These are phyloP conservation scores for Chytriomyces confervae DNA, from an alignment of 192 early-diverging fungal genomes.

Conservation along the genomic window DNA sequence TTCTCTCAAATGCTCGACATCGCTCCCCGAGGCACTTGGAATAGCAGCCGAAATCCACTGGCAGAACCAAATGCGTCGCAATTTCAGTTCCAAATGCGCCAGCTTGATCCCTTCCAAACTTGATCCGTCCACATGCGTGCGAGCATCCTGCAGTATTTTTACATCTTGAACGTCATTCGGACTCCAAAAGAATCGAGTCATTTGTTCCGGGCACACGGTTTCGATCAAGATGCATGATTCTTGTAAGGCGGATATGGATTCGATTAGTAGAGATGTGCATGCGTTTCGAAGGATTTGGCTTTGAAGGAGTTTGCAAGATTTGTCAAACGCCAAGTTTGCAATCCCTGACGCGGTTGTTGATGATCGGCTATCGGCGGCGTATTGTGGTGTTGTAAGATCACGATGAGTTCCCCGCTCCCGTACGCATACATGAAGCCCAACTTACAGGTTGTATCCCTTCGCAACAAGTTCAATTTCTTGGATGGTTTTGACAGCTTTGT, in stretches of 20 bases:
- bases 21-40: neutral
- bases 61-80: conserved; percentile 10
- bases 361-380: no score
- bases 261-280: neutral
- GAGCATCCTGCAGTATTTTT: neutral
- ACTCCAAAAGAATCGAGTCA: neutral
- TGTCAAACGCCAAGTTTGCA: neutral
- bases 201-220: no score
- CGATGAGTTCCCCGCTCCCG: no score
- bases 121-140: neutral
- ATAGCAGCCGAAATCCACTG: conserved; percentile 1
- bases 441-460: conserved; percentile 11
- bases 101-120: conserved; percentile 6
- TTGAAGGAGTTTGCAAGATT: neutral
- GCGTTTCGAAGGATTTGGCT: neutral
- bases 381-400: no score
- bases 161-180: conserved; percentile 11
- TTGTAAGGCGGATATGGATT: no score
- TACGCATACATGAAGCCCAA: neutral
- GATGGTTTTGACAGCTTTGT: conserved; percentile 15
- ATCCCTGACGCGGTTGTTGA: neutral
- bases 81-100: conserved; percentile 1
- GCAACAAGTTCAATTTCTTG: conserved; percentile 24
- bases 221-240: no score
- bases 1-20: no score